Evolutionary conservation across 2,329 filamentous ascomycete genomes (phyloP).

Genomic region (Elsinoe arachidis): DNA sequence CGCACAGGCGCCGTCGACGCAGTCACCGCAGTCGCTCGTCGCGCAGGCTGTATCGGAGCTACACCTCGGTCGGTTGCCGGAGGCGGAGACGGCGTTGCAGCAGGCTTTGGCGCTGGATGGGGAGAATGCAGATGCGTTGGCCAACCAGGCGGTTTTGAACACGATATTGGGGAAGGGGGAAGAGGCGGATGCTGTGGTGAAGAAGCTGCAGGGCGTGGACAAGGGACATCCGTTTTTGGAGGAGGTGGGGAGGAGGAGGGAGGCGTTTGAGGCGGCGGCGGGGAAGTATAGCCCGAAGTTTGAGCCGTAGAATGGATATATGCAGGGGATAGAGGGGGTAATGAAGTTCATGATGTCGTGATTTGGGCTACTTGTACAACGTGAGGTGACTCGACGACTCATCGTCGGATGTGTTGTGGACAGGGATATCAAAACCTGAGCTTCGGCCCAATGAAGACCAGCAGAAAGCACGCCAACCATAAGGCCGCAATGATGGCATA

Average conservation of each 20-base stretch:
- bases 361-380: neutral
- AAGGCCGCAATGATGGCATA: conserved; percentile 77
- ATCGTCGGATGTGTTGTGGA: too few species aligned
- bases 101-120: conserved; percentile 69
- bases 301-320: conserved; percentile 37
- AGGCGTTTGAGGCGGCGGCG: conserved; percentile 77
- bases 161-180: conserved; percentile 60
- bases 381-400: neutral
- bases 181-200: conserved; percentile 50
- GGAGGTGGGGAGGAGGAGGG: conserved; percentile 76
- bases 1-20: conserved; percentile 74
- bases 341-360: conserved; percentile 4
- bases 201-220: conserved; percentile 37
- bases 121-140: conserved; percentile 63
- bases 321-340: neutral
- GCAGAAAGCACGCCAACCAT: conserved; percentile 65
- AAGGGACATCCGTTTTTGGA: conserved; percentile 54
- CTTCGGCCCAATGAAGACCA: conserved; percentile 84
- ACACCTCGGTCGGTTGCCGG: conserved; percentile 78
- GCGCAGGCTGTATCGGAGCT: conserved; percentile 86
- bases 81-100: conserved; percentile 78
- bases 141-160: conserved; percentile 73
- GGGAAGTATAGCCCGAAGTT: conserved; percentile 83
- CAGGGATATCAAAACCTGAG: conserved; percentile 57
- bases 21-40: conserved; percentile 66